Evolutionary conservation across 768 basidiomycete species (phyloP).

Genomic region (Tulasnella sp.): DNA sequence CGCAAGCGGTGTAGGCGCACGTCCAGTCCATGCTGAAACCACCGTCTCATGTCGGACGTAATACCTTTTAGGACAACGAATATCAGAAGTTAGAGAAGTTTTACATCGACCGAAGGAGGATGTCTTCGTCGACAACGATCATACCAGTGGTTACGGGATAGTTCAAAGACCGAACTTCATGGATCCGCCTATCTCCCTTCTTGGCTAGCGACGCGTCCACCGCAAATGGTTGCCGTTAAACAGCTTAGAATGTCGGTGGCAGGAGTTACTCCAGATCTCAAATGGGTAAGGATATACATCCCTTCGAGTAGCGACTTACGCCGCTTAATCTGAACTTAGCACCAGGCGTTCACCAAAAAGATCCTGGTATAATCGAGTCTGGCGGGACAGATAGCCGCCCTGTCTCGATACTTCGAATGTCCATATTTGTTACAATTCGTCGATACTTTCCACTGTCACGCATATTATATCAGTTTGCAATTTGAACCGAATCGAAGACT

Average conservation of each 20-base stretch:
- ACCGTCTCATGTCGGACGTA: background rate
- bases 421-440: too few species aligned
- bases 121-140: background rate
- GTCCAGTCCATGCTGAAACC: background rate
- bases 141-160: background rate
- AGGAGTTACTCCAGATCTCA: background rate
- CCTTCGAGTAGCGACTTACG: background rate
- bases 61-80: background rate
- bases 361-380: background rate
- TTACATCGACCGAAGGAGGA: background rate
- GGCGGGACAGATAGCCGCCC: too few species aligned
- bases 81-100: background rate
- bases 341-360: background rate
- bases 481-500: too few species aligned
- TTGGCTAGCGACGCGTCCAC: background rate
- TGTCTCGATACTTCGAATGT: too few species aligned
- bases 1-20: background rate
- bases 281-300: background rate
- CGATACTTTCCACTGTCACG: too few species aligned
- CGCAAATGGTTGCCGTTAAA: background rate
- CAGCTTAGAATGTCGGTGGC: background rate
- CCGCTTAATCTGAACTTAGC: background rate
- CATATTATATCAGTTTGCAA: too few species aligned
- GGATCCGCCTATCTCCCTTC: background rate
- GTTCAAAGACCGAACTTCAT: background rate